A percentile compares a stretch with the other conserved stretches of the same genome.
These are phyloP conservation scores for Parietaria judaica DNA, from an alignment of 306 rosid genomes.

Conservation along the genomic window DNA sequence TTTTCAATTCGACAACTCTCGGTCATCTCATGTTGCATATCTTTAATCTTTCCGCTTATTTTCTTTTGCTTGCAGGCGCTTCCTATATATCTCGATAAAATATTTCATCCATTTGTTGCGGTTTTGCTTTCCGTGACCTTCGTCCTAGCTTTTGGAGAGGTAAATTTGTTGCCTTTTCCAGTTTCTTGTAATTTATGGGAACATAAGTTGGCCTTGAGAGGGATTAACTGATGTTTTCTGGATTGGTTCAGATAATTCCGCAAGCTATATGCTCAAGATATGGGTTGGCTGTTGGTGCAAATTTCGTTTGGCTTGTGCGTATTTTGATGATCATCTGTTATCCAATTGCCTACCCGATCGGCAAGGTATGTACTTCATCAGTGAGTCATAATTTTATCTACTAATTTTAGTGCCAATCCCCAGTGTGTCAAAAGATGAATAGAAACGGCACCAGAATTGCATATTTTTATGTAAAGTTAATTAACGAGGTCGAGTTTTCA, in stretches of 20 bases:
- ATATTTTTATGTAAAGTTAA: neutral
- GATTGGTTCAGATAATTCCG: constrained; percentile 60
- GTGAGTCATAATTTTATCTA: constrained; percentile 5
- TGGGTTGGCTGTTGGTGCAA: constrained; percentile 71
- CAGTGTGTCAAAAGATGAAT: neutral
- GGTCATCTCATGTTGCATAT: too few relatives aligned
- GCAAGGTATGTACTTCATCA: constrained; percentile 40
- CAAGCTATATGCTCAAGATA: constrained; percentile 87
- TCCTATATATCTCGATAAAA: constrained; percentile 71
- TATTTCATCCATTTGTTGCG: constrained; percentile 73
- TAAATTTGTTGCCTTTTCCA: constrained; percentile 8
- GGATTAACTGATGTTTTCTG: constrained; percentile 20
- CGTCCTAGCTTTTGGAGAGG: constrained; percentile 84
- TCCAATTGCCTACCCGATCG: constrained; percentile 80
- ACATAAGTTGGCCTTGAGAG: constrained; percentile 8
- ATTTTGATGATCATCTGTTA: constrained; percentile 64
- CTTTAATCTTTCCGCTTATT: neutral
- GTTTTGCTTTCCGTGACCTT: constrained; percentile 78
- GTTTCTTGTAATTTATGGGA: constrained; percentile 6
- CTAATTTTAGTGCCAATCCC: neutral
- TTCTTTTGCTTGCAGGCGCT: constrained; percentile 58
- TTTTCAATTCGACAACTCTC: too few relatives aligned
- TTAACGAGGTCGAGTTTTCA: neutral
- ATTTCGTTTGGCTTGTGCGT: constrained; percentile 72
- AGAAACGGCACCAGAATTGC: neutral